Conservation (phyloP, 768 basidiomycete genomes). For the Kwoniella heveanensis region DNA sequence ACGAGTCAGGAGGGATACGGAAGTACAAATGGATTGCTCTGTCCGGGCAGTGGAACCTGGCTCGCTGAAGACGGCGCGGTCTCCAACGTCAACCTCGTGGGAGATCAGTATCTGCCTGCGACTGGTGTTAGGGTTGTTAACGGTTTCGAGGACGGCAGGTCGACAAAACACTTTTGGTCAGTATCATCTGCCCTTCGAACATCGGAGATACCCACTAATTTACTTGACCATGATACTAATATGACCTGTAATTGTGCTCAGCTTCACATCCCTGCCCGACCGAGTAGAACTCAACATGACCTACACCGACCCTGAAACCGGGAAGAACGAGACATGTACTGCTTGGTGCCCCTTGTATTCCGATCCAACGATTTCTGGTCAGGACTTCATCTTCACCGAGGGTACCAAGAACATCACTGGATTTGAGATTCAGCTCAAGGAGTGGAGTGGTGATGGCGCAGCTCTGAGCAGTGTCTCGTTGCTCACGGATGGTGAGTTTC, state of each 20-base stretch:
- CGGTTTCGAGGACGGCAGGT: conserved; percentile 76
- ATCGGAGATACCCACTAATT: not conserved
- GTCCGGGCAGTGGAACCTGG: conserved; percentile 85
- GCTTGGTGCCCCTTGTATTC: conserved; percentile 76
- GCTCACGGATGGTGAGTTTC: conserved; percentile 74
- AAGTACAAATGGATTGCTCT: conserved; percentile 63
- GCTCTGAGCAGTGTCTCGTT: conserved; percentile 91
- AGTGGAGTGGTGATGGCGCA: conserved; percentile 72
- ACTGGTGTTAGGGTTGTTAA: conserved; percentile 87
- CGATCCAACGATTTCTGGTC: conserved; percentile 75
- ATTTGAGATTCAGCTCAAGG: conserved; percentile 77
- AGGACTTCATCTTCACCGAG: conserved; percentile 84
- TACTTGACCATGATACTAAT: not conserved
- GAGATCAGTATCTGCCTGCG: conserved; percentile 72
- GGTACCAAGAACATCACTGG: conserved; percentile 69
- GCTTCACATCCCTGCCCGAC: conserved; percentile 85
- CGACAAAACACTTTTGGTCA: conserved; percentile 87
- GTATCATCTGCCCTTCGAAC: conserved; percentile 32
- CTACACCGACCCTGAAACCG: conserved; percentile 75
- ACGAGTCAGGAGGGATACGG: conserved; percentile 48
- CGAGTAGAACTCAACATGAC: conserved; percentile 75
- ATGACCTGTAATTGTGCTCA: conserved; percentile 46
- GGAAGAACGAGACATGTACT: conserved; percentile 75
- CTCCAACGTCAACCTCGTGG: conserved; percentile 74
- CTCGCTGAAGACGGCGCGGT: conserved; percentile 70